Evolutionary conservation across 371 early-diverging fungal genomes (phyloP), one percentile per base, ranked within the genome.

Genomic region (Synchytrium microbalum): DNA sequence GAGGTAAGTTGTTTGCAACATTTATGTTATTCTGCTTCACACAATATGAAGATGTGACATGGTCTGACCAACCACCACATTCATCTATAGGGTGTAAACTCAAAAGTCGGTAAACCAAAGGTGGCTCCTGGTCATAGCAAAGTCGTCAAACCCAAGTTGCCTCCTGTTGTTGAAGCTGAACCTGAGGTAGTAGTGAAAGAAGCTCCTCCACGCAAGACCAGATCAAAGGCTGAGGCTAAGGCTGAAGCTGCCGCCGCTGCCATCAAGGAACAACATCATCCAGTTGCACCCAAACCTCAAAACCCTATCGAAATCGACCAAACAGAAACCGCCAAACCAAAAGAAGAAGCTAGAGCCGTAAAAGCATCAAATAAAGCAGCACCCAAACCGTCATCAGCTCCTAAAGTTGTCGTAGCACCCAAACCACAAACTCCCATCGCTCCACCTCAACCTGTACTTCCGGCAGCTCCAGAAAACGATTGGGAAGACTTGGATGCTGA

Each of bases 401-500:
- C 19, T 5, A 19, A 38, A 38, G 19, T 19, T 19, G 10, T 19
- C 5, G 10, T 19, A 38, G 10, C 46, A 19, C 46, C 5, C 19
- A 19, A 10, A 19, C 46, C 46, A 38, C 10, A 38, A 5, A 19
- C 5, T 38, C 5, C 46, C 46, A 38, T 10, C 46, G 46, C 46
- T 38, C 10, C 5, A 38, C 46, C 46, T 10, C 10, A 38, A 38
- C 19, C 46, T 19, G n/a, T n/a, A n/a, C n/a, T n/a, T n/a, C 52
- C 52, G n/a, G 52, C 52, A n/a, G 16, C 16, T 51, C n/a, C 52
- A n/a, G 10, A 25, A 29, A 5, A 56, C 27, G 53, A 62, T 38
- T 79, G 79, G 78, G 82, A 84, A 10, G 86, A 86, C 57, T 61
- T 86, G 27, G 88, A 88, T 62, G 79, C 72, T 3, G 84, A 81